Conservation (phyloP, 2,329 filamentous ascomycete species). For the Cladosporium oxysporum region DNA sequence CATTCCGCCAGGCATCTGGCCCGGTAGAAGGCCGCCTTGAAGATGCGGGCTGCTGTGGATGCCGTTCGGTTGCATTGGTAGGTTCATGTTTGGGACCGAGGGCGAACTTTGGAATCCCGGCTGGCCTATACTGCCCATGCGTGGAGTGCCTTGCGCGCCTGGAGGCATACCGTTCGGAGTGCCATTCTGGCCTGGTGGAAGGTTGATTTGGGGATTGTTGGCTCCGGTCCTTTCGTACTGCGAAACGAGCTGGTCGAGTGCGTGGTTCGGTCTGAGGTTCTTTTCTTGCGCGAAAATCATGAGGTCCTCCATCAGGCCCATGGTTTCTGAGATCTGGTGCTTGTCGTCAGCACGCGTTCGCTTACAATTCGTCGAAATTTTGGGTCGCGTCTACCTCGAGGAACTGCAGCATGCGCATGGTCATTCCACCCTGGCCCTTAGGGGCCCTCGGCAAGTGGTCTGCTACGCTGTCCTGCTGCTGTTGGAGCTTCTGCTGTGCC, state of each 20-base stretch:
- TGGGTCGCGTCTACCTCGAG: constrained; percentile 55
- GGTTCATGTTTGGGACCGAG: constrained; percentile 55
- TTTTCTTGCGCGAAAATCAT: constrained; percentile 59
- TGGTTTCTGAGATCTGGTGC: constrained; percentile 62
- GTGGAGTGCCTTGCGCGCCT: constrained; percentile 33
- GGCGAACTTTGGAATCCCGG: constrained; percentile 47
- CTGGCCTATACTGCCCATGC: constrained; percentile 36
- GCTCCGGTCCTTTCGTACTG: constrained; percentile 37
- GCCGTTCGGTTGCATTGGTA: constrained; percentile 52
- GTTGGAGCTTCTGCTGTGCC: constrained; percentile 38
- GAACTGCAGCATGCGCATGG: constrained; percentile 58
- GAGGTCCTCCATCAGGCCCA: constrained; percentile 63
- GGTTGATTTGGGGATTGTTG: constrained; percentile 48
- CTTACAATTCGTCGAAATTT: constrained; percentile 11
- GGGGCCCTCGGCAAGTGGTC: constrained; percentile 49
- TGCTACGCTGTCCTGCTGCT: constrained; percentile 50
- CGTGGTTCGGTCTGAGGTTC: constrained; percentile 55
- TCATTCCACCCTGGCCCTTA: constrained; percentile 56
- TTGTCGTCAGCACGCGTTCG: constrained; percentile 19
- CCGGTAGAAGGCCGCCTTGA: constrained; percentile 32
- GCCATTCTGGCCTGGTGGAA: constrained; percentile 34
- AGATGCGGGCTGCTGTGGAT: constrained; percentile 51
- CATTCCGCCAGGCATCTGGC: constrained; percentile 17
- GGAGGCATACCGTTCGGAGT: constrained; percentile 37
- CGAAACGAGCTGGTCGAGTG: constrained; percentile 55